phyloP scores from a whole-genome alignment of 2,329 filamentous ascomycete genomes.

The Fusarium ramigenum region DNA sequence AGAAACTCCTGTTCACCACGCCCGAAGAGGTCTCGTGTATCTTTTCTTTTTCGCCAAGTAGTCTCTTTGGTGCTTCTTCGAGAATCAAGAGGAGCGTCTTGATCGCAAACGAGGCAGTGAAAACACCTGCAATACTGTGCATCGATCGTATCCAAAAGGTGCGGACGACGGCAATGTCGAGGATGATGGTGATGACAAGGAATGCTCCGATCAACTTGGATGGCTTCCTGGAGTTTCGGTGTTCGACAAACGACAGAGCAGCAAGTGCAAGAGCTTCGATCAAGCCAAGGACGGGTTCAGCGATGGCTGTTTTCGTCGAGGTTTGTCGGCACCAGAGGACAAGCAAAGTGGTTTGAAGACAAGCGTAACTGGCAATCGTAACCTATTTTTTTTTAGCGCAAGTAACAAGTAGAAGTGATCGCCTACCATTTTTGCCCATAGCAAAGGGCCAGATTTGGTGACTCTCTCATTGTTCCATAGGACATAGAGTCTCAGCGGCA shows the following conservation, averaged over 20 bases:
- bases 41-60: conserved; percentile 29
- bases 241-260: conserved; percentile 48
- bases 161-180: conserved; percentile 47
- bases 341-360: conserved; percentile 39
- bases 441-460: conserved; percentile 1
- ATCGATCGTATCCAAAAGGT: conserved; percentile 48
- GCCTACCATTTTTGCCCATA: conserved; percentile 40
- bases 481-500: conserved; percentile 22
- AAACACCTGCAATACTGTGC: conserved; percentile 40
- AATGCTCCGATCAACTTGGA: conserved; percentile 47
- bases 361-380: conserved; percentile 3
- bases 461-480: conserved; percentile 17
- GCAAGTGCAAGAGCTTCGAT: conserved; percentile 42
- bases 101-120: conserved; percentile 37
- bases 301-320: conserved; percentile 42
- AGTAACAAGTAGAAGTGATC: accelerated
- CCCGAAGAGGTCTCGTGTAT: conserved; percentile 47
- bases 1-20: conserved; percentile 47
- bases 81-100: conserved; percentile 45
- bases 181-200: conserved; percentile 45
- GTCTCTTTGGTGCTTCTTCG: conserved; percentile 47
- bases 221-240: conserved; percentile 45
- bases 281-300: conserved; percentile 42
- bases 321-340: conserved; percentile 42
- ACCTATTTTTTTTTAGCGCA: conserved; percentile 16